Evolutionary conservation across 129 eudicot species (phyloP), one percentile per base, ranked within the genome.

Genomic region (Ambrosia trifida): DNA sequence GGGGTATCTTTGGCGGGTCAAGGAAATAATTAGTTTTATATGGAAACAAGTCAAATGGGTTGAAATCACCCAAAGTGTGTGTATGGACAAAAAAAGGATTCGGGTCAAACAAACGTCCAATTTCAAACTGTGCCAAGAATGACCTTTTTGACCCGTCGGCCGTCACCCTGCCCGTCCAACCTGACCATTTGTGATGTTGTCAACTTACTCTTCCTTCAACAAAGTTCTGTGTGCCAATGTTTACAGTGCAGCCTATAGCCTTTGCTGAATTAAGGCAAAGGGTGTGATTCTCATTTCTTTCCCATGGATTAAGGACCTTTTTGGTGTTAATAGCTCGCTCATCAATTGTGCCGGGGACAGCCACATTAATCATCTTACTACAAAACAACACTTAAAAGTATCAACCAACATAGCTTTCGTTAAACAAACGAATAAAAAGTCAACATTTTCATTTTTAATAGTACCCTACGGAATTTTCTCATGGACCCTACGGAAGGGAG

Each of bases 301-400:
- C 90, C 90, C 90, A 85, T 24, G 87, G 87, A 73, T 85, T 85
- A 73, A 85, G 87, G 31, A 71, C 70, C 40, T 64, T 51, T 36
- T 86, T 86, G 10, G 91, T 86, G 61, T 86, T 86, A 61, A 86
- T 86, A 64, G 91, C 88, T 41, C 91, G 81, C 53, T 86, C 91
- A 30, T 86, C 91, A 80, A 86, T 86, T 6, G 91, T 86, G 59
- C 86, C 86, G 35, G 88, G 88, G 68, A 86, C 88, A 62, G 91
- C 91, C 59, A 86, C 68, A 57, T 86, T 86, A 43, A 86, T 86
- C 64, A 86, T 76, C 86, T 86, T 86, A 78, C 91, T 86, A 86
- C 81, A 68, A 44, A 72, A 54, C 33, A 77, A 36, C n/a, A 28
- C 32, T 28, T 31, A 59, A 44, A 18, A 40, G 59, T 53, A 72